Base-by-base conservation (phyloP, 768 basidiomycete genomes). In the Leccinum pellstonianum region DNA sequence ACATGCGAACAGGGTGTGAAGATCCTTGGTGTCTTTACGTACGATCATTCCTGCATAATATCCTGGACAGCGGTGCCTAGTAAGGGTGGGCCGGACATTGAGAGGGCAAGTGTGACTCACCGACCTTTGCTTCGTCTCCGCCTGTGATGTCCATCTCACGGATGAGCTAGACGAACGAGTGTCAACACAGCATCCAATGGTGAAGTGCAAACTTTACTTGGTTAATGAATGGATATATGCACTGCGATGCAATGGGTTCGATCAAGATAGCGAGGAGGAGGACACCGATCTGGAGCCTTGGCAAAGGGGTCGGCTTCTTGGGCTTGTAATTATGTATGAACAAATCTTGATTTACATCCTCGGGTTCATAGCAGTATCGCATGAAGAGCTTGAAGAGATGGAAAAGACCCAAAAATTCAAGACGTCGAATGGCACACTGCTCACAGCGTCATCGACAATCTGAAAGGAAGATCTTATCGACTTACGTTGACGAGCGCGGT, bases 371-470 rank as follows among this genome's bases (percentile, higher is more conserved):
- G 64, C 90, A 97, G 68, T 95, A 88, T 23, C 89, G 85, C 49
- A 95, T 79, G 74, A 95, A 97, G 25, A 98, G 81, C 74, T 98
- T 99, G 80, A 97, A 92, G 33, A 99, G 83, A 71, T 96, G 93
- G 76, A 98, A 98, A 25, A 96, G 80, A 11, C 96, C 96, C 59
- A 98, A 77, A 70, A 92, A 94, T 62, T 97, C 90, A 33, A 95
- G 79, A 56, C 83, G 81, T 54, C 85, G 85, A 54, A 88, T 83
- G n/a, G 90, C 91, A 74, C 93, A 95, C 95, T 96, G 73, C 5
- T 53, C 38, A 50, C 47, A 3, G 52, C 52, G 55, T 65, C 52
- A 65, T 55, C 25, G 54, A 57, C 46, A 56, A 57, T 59, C 64
- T 48, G 50, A 59, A 52, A 17, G 52, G 10, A 47, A 21, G 31